Evolutionary conservation across 106 monocot species (phyloP).

Genomic region (Dendrobium officinale): DNA sequence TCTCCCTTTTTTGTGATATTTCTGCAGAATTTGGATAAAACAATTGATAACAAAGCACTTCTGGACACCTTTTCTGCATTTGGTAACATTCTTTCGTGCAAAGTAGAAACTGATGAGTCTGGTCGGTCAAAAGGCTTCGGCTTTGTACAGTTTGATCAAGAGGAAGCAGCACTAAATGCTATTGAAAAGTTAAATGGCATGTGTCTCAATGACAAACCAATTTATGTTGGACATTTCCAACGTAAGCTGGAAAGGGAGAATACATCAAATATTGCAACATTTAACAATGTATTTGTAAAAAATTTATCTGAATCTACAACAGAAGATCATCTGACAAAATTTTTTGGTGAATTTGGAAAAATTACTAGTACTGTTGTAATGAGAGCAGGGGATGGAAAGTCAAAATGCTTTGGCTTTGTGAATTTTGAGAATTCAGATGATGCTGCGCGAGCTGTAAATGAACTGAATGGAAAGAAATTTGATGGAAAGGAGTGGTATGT

Average conservation of each 20-base stretch:
- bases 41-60: conserved; percentile 62
- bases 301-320: conserved; percentile 69
- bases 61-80: conserved; percentile 75
- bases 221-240: conserved; percentile 83
- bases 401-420: conserved; percentile 89
- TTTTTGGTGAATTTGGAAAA: conserved; percentile 68
- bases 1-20: neutral
- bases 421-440: conserved; percentile 83
- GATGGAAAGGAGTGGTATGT: conserved; percentile 92
- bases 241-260: conserved; percentile 85
- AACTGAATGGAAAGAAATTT: conserved; percentile 79
- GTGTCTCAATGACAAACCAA: conserved; percentile 82
- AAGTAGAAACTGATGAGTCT: conserved; percentile 65
- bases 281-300: conserved; percentile 92
- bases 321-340: conserved; percentile 49
- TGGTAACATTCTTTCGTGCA: conserved; percentile 86
- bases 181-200: conserved; percentile 89
- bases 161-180: conserved; percentile 68
- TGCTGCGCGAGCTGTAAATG: conserved; percentile 73
- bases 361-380: conserved; percentile 83
- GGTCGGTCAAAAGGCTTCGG: conserved; percentile 89
- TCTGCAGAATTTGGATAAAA: conserved; percentile 74
- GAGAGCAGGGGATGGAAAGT: conserved; percentile 80
- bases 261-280: conserved; percentile 30
- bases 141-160: conserved; percentile 82